These are phyloP conservation scores for Eucalyptus pauciflora DNA, from an alignment of 345 rosid species.

Conservation along the genomic window DNA sequence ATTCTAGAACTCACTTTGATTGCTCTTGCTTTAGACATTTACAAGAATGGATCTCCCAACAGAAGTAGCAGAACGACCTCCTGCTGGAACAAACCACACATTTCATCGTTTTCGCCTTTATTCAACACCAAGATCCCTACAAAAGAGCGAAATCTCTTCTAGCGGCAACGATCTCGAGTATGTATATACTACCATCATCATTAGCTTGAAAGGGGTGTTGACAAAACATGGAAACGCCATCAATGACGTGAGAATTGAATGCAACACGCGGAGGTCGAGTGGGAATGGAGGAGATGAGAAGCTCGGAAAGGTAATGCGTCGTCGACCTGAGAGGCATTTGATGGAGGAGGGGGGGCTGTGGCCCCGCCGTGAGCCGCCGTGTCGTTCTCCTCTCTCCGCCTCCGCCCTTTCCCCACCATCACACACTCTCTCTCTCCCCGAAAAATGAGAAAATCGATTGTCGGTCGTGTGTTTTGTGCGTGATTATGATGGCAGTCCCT, in stretches of 20 bases:
- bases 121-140: no score
- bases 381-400: conserved; percentile 74
- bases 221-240: not conserved
- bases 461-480: not conserved
- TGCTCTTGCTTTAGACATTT: no score
- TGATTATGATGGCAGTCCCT: not conserved
- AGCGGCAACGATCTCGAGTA: no score
- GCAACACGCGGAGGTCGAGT: not conserved
- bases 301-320: conserved; percentile 53
- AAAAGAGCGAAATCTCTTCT: no score
- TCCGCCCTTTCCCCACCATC: not conserved
- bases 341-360: conserved; percentile 66
- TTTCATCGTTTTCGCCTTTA: not conserved
- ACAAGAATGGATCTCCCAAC: no score
- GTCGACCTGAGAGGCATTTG: conserved; percentile 14
- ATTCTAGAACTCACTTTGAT: no score
- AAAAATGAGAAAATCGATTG: not conserved
- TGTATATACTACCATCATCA: not conserved
- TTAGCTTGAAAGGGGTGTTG: not conserved
- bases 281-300: conserved; percentile 52
- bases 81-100: no score
- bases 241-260: not conserved
- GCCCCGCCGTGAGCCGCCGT: conserved; percentile 68
- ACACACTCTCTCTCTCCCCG: no score
- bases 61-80: no score